Conservation (phyloP, 176 grass and related monocot genomes). For the Poa annua region DNA sequence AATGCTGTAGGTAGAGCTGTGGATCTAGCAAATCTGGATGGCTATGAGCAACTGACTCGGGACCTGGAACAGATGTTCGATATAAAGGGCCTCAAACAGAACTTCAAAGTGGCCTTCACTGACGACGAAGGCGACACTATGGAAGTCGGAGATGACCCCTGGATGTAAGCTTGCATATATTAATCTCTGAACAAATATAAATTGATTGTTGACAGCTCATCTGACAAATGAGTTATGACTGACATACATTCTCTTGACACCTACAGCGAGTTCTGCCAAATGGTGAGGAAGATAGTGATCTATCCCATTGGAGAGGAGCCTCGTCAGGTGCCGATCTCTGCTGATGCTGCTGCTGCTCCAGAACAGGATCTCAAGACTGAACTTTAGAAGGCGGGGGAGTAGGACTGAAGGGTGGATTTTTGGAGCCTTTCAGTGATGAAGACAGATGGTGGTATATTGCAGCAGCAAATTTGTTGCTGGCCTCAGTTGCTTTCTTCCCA, state of each 20-base stretch:
- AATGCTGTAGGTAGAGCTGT: slow-evolving; percentile 77
- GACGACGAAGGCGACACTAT: slow-evolving; percentile 63
- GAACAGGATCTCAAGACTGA: slow-evolving; percentile 30
- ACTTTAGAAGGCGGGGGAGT: slow-evolving; percentile 15
- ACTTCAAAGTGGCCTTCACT: slow-evolving; percentile 78
- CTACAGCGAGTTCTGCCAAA: slow-evolving; percentile 60
- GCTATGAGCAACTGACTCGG: slow-evolving; percentile 55
- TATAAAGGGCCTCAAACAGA: slow-evolving; percentile 63
- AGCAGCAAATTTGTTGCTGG: slow-evolving; percentile 48
- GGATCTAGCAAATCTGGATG: slow-evolving; percentile 64
- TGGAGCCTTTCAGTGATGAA: slow-evolving; percentile 41
- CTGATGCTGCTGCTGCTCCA: slow-evolving; percentile 23
- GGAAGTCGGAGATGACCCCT: slow-evolving; percentile 69
- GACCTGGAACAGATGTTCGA: slow-evolving; percentile 86
- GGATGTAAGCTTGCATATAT: slow-evolving; percentile 63
- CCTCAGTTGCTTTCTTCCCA: slow-evolving; percentile 41
- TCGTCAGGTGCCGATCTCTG: neutral
- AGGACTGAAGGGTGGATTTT: slow-evolving; percentile 47
- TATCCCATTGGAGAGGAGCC: slow-evolving; percentile 55
- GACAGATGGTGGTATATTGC: slow-evolving; percentile 23
- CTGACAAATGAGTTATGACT: neutral
- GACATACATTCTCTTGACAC: neutral
- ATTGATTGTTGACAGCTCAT: neutral
- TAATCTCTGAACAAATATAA: neutral
- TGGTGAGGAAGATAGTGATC: slow-evolving; percentile 68